phyloP scores from a whole-genome alignment of 257 asterid genomes.

The Capsicum baccatum region DNA sequence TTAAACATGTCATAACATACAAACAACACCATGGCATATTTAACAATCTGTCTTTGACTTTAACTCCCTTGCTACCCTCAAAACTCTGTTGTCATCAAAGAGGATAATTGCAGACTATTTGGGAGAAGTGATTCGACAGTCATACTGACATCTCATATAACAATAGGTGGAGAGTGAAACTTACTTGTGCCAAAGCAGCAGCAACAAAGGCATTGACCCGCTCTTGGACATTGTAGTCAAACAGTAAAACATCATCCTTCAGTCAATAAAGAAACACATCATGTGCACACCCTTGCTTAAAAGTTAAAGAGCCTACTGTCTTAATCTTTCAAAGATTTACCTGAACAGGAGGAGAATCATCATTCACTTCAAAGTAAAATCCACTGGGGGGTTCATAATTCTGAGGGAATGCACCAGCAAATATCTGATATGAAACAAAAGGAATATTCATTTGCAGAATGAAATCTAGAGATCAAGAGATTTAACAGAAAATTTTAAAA shows the following conservation, averaged over 20 bases:
- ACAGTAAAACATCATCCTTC: constrained; percentile 73
- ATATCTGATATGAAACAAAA: constrained; percentile 58
- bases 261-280: constrained; percentile 34
- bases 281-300: constrained; percentile 36
- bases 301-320: constrained; percentile 24
- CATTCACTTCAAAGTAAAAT: constrained; percentile 84
- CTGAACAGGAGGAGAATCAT: constrained; percentile 80
- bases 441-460: background rate
- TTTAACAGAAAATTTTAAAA: background rate
- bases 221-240: constrained; percentile 89
- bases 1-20: background rate
- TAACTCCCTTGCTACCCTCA: background rate
- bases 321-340: constrained; percentile 42
- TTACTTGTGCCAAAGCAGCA: constrained; percentile 85
- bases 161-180: background rate
- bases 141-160: constrained; percentile 3
- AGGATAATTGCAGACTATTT: background rate
- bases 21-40: background rate
- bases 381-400: constrained; percentile 90
- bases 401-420: constrained; percentile 92
- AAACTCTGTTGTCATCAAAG: background rate
- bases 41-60: background rate
- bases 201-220: constrained; percentile 93
- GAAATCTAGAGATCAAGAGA: background rate
- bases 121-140: background rate